Evolutionary conservation across 345 rosid species (phyloP), one percentile per base, ranked within the genome.

Genomic region (Bruguiera sexangula): DNA sequence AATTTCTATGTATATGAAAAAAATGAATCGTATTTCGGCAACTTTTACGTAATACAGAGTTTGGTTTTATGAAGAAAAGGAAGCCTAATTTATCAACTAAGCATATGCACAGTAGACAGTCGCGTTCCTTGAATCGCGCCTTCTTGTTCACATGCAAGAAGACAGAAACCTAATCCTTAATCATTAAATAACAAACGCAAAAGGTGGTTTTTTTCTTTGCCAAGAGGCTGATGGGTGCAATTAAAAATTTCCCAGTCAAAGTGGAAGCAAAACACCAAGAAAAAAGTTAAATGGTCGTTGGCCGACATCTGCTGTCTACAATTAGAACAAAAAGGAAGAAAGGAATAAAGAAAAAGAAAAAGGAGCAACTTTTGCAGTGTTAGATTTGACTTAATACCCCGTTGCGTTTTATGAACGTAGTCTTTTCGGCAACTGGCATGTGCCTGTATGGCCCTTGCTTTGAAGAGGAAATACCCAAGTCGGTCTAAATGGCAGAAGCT

Each of bases 301-400:
- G 84, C 84, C 84, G 84, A 83, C 86, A 83, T 73, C 53, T 63
- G 62, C 73, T 60, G 80, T 74, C 54, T 67, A 66, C 60, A 70
- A 58, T 71, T 36, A 29, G 69, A 69, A 71, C 56, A 72, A 83
- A 81, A 76, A 68, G 51, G 73, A 18, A 71, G 43, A 70, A 46
- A 51, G n/a, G 55, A 34, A 60, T 72, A 78, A 82, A 76, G 43
- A 70, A 80, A 73, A 80, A 73, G 34, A 56, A 63, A 73, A 65
- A 74, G 30, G 39, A 8, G 29, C 20, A 65, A 67, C 75, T 83
- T 81, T 79, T 74, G 80, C 80, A 69, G 82, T 20, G 21, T 71
- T 72, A 66, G 32, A 69, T 74, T 83, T 83, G 79, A 72, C 78
- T 43, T 70, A 74, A 43, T 63, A 37, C n/a, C 69, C 68, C 3